Evolutionary conservation across 1,284 basidiomycete species (phyloP).

Genomic region (Trametes sp.): DNA sequence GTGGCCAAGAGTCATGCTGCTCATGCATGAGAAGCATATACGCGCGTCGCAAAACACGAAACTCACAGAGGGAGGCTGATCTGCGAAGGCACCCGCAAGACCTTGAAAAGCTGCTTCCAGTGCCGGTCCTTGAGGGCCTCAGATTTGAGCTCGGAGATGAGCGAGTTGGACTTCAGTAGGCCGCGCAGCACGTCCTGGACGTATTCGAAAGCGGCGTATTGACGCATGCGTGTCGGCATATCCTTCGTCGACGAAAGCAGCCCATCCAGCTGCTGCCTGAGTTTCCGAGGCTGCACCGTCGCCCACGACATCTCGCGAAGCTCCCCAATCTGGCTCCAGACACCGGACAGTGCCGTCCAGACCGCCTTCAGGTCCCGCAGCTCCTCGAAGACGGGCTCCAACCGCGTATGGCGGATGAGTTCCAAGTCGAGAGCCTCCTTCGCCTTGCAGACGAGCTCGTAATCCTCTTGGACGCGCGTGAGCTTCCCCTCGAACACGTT

Average conservation of each 20-base stretch:
- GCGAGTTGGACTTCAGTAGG: conserved; percentile 88
- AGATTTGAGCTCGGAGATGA: conserved; percentile 94
- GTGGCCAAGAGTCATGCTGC: conserved; percentile 92
- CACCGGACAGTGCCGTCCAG: conserved; percentile 98
- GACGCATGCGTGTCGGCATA: conserved; percentile 99
- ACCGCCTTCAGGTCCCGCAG: conserved; percentile 96
- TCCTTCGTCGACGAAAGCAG: conserved; percentile 93
- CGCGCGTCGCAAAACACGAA: background rate
- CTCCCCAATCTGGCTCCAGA: conserved; percentile 94
- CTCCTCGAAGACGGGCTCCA: conserved; percentile 95
- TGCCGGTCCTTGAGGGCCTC: conserved; percentile 98
- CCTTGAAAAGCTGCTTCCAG: conserved; percentile 98
- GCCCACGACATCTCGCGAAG: conserved; percentile 91
- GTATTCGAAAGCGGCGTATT: conserved; percentile 98
- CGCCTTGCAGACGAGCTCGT: conserved; percentile 92
- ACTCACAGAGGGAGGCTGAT: conserved; percentile 75
- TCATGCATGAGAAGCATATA: background rate
- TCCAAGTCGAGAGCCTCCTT: conserved; percentile 98
- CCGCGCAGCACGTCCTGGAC: conserved; percentile 92
- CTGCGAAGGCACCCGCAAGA: conserved; percentile 73
- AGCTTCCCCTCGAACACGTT: conserved; percentile 94
- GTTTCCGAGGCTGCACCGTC: conserved; percentile 92
- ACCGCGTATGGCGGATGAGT: conserved; percentile 86
- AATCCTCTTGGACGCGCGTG: conserved; percentile 90
- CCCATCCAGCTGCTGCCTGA: conserved; percentile 93